Percentiles rank a stretch among this genome's conserved stretches.
Evolutionary conservation across 2,329 filamentous ascomycete species (phyloP).

Genomic region (Drechmeria coniospora): DNA sequence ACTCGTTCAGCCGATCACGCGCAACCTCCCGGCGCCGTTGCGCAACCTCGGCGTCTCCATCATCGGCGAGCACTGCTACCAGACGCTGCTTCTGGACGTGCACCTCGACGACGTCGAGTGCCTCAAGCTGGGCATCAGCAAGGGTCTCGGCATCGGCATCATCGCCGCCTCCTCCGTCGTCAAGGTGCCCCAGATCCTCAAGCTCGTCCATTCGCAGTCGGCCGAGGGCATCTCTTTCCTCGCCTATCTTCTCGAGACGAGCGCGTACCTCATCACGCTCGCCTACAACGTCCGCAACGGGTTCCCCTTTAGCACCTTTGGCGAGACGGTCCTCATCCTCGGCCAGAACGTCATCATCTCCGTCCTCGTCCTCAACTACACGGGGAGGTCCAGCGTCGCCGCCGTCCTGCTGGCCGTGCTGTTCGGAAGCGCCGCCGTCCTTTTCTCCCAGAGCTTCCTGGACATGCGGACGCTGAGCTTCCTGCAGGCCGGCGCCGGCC

Average conservation of each 20-base stretch:
- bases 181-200: constrained; percentile 93
- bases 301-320: constrained; percentile 93
- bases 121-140: constrained; percentile 79
- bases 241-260: constrained; percentile 83
- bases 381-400: constrained; percentile 49
- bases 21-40: constrained; percentile 58
- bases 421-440: constrained; percentile 49
- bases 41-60: constrained; percentile 62
- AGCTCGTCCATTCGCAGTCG: constrained; percentile 68
- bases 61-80: constrained; percentile 74
- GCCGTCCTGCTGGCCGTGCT: constrained; percentile 67
- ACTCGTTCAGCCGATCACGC: constrained; percentile 52
- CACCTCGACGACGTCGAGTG: constrained; percentile 64
- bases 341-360: constrained; percentile 86
- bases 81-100: constrained; percentile 69
- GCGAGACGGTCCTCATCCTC: constrained; percentile 84
- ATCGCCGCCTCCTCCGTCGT: constrained; percentile 80
- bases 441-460: constrained; percentile 54
- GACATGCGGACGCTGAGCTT: constrained; percentile 53
- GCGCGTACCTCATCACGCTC: constrained; percentile 72
- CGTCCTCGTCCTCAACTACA: constrained; percentile 73
- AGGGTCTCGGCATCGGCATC: constrained; percentile 85
- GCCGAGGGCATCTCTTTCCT: constrained; percentile 77
- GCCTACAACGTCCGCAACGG: constrained; percentile 84
- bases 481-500: constrained; percentile 71